A percentile compares a stretch with the other conserved stretches of the same genome.
These are phyloP conservation scores for Neocucurbitaria cava DNA, from an alignment of 2,329 filamentous ascomycete species.

Conservation along the genomic window DNA sequence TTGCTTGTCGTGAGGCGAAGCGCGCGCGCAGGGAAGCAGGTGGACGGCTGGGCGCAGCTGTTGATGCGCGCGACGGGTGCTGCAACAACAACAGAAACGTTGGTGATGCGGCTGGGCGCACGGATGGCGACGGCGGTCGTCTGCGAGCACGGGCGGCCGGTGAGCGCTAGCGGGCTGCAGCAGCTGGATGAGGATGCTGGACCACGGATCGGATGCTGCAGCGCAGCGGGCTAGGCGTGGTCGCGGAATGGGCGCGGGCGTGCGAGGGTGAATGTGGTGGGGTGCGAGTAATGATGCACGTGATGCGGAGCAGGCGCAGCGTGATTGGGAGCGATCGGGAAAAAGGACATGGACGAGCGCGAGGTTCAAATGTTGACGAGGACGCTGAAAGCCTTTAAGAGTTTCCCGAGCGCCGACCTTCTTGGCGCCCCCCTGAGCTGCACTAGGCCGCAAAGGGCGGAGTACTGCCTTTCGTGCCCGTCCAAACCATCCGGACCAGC, in stretches of 20 bases:
- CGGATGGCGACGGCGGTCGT: constrained; percentile 26
- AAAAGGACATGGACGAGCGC: constrained; percentile 30
- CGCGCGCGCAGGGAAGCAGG: constrained; percentile 22
- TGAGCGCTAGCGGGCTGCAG: constrained; percentile 26
- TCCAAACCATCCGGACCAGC: background rate
- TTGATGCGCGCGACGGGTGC: constrained; percentile 12
- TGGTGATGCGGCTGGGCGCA: constrained; percentile 27
- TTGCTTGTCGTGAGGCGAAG: constrained; percentile 26
- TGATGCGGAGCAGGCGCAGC: constrained; percentile 39
- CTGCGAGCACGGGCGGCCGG: constrained; percentile 22
- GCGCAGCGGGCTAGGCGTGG: constrained; percentile 20
- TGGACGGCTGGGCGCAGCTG: constrained; percentile 27
- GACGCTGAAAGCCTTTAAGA: constrained; percentile 11
- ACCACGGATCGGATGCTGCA: constrained; percentile 15
- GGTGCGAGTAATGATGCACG: constrained; percentile 35
- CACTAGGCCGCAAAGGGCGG: constrained; percentile 24
- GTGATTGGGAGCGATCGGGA: constrained; percentile 45
- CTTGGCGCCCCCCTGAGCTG: constrained; percentile 33
- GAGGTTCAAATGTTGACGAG: constrained; percentile 13
- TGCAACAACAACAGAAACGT: constrained; percentile 31
- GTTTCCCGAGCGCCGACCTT: constrained; percentile 30
- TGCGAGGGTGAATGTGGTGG: constrained; percentile 15
- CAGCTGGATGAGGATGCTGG: constrained; percentile 25
- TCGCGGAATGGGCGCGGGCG: constrained; percentile 20
- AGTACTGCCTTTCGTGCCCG: constrained; percentile 6